These are phyloP conservation scores for Suillus discolor DNA, from an alignment of 768 basidiomycete genomes.

Conservation along the genomic window DNA sequence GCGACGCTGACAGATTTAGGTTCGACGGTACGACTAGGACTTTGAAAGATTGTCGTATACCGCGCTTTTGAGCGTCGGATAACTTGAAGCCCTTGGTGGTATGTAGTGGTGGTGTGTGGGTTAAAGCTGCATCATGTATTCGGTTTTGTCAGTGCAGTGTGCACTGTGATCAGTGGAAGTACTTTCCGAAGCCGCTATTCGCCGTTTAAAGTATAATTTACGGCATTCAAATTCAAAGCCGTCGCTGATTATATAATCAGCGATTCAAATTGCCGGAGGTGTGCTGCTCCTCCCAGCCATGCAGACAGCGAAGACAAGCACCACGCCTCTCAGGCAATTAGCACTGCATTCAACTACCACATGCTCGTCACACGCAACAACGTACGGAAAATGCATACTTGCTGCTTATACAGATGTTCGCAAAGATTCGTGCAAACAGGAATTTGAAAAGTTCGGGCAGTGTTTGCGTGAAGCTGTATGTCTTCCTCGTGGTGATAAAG, in stretches of 20 bases:
- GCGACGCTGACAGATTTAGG: neutral
- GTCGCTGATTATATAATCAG: neutral
- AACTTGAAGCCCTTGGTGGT: neutral
- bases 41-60: neutral
- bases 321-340: conserved; percentile 57
- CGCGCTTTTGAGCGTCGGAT: neutral
- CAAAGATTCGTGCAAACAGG: conserved; percentile 80
- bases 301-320: conserved; percentile 32
- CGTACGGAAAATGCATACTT: conserved; percentile 89
- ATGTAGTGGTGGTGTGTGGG: neutral
- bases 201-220: neutral
- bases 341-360: conserved; percentile 75
- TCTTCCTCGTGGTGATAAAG: conserved; percentile 19
- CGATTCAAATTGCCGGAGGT: neutral
- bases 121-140: conserved; percentile 4
- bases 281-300: conserved; percentile 12
- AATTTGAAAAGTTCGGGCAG: conserved; percentile 81
- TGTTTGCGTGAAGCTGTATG: conserved; percentile 82
- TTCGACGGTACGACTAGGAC: neutral
- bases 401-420: conserved; percentile 81
- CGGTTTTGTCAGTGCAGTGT: neutral
- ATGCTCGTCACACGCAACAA: conserved; percentile 69
- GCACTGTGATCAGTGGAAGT: neutral
- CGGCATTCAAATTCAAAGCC: neutral
- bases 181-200: neutral